Base-by-base conservation (phyloP, 2,329 filamentous ascomycete species). In the Fusarium sp. region DNA sequence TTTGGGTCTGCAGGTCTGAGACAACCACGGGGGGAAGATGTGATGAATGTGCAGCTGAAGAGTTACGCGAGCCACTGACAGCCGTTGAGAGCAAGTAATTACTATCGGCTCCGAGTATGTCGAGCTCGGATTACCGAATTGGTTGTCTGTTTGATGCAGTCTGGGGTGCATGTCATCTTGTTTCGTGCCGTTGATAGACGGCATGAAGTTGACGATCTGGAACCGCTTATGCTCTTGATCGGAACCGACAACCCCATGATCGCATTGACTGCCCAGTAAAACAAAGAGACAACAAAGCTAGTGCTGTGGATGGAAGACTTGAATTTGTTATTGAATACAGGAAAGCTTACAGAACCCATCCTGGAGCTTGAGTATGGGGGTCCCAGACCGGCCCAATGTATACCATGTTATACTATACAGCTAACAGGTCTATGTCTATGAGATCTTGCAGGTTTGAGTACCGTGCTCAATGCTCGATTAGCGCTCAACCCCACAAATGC, bases 1-100 rank as follows among this genome's bases (percentile, higher is more conserved):
- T 52, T 38, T 46, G 26, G 26, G 23, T 45, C 55, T 73, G 71
- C 71, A 66, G 45, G 60, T 67, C 38, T 58, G 46, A 73, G 60
- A 56, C 64, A 67, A 60, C 65, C 52, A 67, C 57, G n/a, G 15
- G 20, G 20, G 41, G 44, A 45, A n/a, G 51, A 64, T 60, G 57
- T 44, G 40, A 45, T 56, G 47, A 42, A 40, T 28, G 28, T 57
- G 18, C 51, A 40, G 23, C 16, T 53, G 46, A 55, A 26, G 26
- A 45, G 34, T 61, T 68, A 71, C 67, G 71, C 62, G 65, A 65
- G 58, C 71, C 67, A 69, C 67, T 67, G 47, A 37, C 44, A 50
- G 36, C 8, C 15, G 15, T 20, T 31, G 34, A 38, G 44, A 58
- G 55, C 31, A 26, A 64, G 28, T 4, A 49, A n/a, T 51, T n/a